Percentiles rank a stretch among this genome's conserved stretches.
These are phyloP conservation scores for Phytophthora pseudosyringae DNA, from an alignment of 352 stramenopile genomes.

Conservation along the genomic window DNA sequence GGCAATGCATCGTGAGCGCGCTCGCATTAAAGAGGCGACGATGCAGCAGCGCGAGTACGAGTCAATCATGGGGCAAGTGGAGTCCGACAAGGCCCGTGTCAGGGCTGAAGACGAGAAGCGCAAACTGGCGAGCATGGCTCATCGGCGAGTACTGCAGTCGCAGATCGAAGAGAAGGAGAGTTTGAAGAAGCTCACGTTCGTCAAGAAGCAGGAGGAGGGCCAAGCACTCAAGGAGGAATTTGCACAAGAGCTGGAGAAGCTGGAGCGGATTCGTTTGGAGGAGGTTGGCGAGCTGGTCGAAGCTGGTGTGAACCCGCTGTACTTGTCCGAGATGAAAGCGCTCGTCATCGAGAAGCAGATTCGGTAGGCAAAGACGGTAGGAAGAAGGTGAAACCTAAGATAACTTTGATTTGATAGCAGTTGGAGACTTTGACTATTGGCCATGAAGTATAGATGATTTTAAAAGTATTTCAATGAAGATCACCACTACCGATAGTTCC, in stretches of 20 bases:
- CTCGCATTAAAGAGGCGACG: constrained; percentile 76
- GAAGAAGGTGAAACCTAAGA: neutral
- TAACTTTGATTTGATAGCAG: neutral
- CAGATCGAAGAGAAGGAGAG: constrained; percentile 91
- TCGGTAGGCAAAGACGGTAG: constrained; percentile 19
- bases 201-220: constrained; percentile 71
- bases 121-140: constrained; percentile 69
- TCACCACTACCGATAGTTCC: no score
- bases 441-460: no score
- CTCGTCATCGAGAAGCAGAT: constrained; percentile 88
- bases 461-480: no score
- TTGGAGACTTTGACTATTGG: no score
- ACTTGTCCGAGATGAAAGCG: constrained; percentile 92
- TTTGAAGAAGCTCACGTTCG: constrained; percentile 77
- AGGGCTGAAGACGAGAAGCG: constrained; percentile 65
- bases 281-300: constrained; percentile 88
- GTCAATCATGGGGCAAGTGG: constrained; percentile 85
- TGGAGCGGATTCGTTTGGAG: constrained; percentile 90
- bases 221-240: constrained; percentile 80
- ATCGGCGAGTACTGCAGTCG: constrained; percentile 85
- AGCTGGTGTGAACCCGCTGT: constrained; percentile 90
- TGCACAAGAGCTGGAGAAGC: constrained; percentile 81
- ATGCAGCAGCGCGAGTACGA: constrained; percentile 91
- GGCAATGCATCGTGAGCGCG: constrained; percentile 73
- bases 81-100: constrained; percentile 65